Evolutionary conservation across 2,329 filamentous ascomycete genomes (phyloP).

Genomic region (Lojkania enalia): DNA sequence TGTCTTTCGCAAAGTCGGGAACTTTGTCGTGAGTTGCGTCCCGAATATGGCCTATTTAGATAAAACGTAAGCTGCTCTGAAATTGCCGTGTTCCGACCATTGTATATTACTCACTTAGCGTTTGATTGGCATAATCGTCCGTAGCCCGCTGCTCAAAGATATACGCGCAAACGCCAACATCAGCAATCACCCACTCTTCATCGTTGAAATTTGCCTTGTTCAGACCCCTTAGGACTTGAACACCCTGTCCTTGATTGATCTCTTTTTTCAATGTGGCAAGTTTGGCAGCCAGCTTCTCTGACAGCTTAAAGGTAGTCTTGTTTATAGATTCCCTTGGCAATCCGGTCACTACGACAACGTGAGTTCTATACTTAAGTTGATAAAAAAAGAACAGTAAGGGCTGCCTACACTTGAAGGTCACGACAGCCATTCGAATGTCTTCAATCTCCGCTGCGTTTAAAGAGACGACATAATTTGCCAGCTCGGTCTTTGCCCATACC

Average conservation of each 20-base stretch:
- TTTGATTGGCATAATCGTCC: slow-evolving; percentile 45
- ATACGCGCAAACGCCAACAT: slow-evolving; percentile 38
- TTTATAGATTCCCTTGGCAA: slow-evolving; percentile 25
- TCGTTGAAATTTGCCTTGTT: slow-evolving; percentile 39
- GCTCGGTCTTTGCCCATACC: slow-evolving; percentile 37
- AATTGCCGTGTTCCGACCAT: no score
- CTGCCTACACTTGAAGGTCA: slow-evolving; percentile 36
- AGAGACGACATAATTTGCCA: slow-evolving; percentile 34
- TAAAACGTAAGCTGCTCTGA: no score
- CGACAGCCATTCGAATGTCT: slow-evolving; percentile 36
- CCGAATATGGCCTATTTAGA: slow-evolving; percentile 34
- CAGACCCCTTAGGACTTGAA: slow-evolving; percentile 39
- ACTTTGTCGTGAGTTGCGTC: slow-evolving; percentile 41
- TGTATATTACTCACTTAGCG: slow-evolving; percentile 27
- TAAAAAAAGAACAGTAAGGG: not conserved
- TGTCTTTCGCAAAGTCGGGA: slow-evolving; percentile 35
- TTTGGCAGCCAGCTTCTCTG: slow-evolving; percentile 26
- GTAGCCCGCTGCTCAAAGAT: slow-evolving; percentile 38
- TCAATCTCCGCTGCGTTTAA: slow-evolving; percentile 30
- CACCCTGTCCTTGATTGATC: slow-evolving; percentile 34
- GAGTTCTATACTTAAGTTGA: not conserved
- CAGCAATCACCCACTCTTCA: slow-evolving; percentile 43
- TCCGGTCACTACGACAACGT: slow-evolving; percentile 20
- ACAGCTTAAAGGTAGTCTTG: slow-evolving; percentile 30
- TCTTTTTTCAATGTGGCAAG: slow-evolving; percentile 30